Evolutionary conservation across 2,329 filamentous ascomycete species (phyloP).

Genomic region (Aspergillus unguis): DNA sequence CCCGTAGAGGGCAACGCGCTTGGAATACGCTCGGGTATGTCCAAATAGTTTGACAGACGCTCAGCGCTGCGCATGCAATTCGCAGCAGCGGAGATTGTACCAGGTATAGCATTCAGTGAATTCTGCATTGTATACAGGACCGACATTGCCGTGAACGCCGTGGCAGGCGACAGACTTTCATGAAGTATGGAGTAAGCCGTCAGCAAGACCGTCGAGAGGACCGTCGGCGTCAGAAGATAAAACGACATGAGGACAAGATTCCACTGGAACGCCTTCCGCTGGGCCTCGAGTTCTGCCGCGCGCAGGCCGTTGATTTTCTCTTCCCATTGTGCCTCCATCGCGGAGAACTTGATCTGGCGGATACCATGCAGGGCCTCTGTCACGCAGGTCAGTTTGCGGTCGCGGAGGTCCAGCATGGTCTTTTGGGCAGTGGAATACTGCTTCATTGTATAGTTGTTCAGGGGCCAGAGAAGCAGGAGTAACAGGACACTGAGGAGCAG

Average conservation of each 20-base stretch:
- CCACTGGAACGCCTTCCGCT: constrained; percentile 63
- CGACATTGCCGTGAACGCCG: constrained; percentile 72
- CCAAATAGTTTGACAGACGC: constrained; percentile 68
- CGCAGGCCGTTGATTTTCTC: constrained; percentile 62
- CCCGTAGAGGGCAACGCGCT: constrained; percentile 52
- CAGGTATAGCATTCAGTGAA: constrained; percentile 68
- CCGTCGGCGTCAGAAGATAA: constrained; percentile 69
- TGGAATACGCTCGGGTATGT: constrained; percentile 62
- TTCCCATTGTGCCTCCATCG: constrained; percentile 71
- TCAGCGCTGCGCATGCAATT: constrained; percentile 69
- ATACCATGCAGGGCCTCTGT: constrained; percentile 74
- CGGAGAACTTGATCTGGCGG: constrained; percentile 78
- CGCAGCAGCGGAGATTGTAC: constrained; percentile 65
- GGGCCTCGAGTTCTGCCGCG: constrained; percentile 60
- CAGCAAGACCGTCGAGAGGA: constrained; percentile 68
- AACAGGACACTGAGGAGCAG: too few relatives aligned
- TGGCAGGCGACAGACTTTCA: constrained; percentile 63
- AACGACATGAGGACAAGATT: constrained; percentile 54
- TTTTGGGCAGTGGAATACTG: not conserved
- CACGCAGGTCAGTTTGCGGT: constrained; percentile 39
- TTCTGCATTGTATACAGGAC: constrained; percentile 71
- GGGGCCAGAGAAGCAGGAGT: too few relatives aligned
- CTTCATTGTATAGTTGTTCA: too few relatives aligned
- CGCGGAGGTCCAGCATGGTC: not conserved
- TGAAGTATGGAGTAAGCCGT: constrained; percentile 64